Conservation (phyloP, 305 asterid species). For the Solanum hybrid region DNA sequence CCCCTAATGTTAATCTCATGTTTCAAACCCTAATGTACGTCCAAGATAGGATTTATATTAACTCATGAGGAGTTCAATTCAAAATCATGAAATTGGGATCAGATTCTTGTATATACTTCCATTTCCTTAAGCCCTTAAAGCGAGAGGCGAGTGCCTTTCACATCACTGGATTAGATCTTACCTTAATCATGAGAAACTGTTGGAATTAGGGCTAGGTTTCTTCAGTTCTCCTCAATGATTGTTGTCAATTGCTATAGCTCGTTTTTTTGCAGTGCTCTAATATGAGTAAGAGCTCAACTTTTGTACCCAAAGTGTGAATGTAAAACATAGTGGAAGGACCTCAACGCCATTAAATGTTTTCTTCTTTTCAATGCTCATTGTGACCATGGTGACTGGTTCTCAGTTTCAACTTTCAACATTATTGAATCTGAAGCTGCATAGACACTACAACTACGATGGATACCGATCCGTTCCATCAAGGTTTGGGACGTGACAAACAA, state of each 20-base stretch:
- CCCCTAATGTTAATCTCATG: background rate
- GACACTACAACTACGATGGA: background rate
- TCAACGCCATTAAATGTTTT: background rate
- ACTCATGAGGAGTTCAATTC: background rate
- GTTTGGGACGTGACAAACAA: background rate
- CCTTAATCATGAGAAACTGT: background rate
- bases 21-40: background rate
- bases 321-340: background rate
- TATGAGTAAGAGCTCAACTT: background rate
- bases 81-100: background rate
- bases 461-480: background rate
- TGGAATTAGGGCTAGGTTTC: background rate
- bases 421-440: background rate
- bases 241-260: background rate
- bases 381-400: background rate
- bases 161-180: background rate
- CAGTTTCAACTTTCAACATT: background rate
- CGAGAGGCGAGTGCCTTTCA: background rate
- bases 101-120: background rate
- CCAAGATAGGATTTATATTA: background rate
- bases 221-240: background rate
- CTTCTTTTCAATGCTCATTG: background rate
- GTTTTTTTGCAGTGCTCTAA: background rate
- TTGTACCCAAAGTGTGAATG: background rate
- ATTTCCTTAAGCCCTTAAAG: background rate